Evolutionary conservation across 495 filamentous ascomycete genomes (phyloP).

Genomic region (Lophiotrema nucula): DNA sequence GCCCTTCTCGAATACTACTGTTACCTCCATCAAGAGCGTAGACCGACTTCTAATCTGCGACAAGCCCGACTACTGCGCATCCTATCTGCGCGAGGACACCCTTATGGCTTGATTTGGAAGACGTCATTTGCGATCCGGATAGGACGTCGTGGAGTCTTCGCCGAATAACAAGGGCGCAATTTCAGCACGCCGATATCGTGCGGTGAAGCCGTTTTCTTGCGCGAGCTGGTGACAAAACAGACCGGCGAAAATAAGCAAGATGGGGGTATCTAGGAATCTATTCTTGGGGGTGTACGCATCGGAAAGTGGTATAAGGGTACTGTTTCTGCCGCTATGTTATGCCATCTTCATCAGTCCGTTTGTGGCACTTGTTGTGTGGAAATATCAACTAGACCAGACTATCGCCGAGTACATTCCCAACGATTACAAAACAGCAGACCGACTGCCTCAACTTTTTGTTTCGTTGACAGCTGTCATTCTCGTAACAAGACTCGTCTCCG

Average conservation of each 20-base stretch:
- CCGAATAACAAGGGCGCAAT: not conserved
- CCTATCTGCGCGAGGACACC: not conserved
- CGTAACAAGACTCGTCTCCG: constrained; percentile 32
- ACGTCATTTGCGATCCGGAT: not conserved
- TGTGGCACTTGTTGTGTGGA: constrained; percentile 10
- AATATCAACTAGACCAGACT: not conserved
- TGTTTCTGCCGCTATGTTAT: constrained; percentile 30
- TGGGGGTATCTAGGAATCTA: constrained; percentile 17
- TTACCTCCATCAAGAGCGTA: not conserved
- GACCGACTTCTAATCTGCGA: not conserved
- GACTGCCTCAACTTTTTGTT: constrained; percentile 19
- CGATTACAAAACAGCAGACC: constrained; percentile 9
- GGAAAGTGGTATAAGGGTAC: constrained; percentile 21
- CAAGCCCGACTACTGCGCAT: not conserved
- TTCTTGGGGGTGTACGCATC: constrained; percentile 29
- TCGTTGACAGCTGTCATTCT: constrained; percentile 21
- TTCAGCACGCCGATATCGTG: not conserved
- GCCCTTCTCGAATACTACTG: constrained; percentile 26
- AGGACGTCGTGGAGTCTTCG: no score
- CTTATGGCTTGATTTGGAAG: not conserved
- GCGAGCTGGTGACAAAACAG: not conserved
- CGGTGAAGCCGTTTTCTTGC: not conserved
- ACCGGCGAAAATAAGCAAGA: not conserved
- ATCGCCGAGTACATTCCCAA: not conserved
- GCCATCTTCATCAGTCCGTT: constrained; percentile 22